A percentile compares a stretch with the other conserved stretches of the same genome.
Evolutionary conservation across 1,284 basidiomycete genomes (phyloP).

Genomic region (Cutaneotrichosporon curvatum): DNA sequence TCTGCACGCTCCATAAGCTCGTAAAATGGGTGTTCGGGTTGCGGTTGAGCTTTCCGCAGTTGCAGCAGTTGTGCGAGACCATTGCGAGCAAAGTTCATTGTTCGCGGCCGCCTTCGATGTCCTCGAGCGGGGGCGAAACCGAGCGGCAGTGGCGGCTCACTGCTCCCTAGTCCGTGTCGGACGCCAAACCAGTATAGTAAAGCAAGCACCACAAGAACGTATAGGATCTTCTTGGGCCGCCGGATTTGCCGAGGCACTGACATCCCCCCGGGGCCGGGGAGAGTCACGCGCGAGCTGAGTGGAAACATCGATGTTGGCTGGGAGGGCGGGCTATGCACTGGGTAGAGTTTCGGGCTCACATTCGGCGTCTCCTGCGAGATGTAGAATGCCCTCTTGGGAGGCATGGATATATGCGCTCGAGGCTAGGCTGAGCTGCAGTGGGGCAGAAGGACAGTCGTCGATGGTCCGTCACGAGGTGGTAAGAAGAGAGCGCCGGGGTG

Average conservation of each 20-base stretch:
- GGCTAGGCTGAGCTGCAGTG: neutral
- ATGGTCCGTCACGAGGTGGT: too few species aligned
- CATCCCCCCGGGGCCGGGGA: slow-evolving; percentile 5
- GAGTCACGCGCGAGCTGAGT: neutral
- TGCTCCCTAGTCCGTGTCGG: slow-evolving; percentile 40
- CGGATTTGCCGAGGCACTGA: slow-evolving; percentile 32
- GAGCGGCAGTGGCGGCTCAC: slow-evolving; percentile 29
- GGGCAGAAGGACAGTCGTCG: neutral
- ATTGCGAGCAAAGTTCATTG: slow-evolving; percentile 17
- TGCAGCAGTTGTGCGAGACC: slow-evolving; percentile 12
- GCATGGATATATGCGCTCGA: too few species aligned
- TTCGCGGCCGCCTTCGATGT: slow-evolving; percentile 21
- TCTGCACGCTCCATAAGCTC: slow-evolving; percentile 45
- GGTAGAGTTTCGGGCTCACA: slow-evolving; percentile 13
- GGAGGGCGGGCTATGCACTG: neutral
- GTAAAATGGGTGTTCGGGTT: slow-evolving; percentile 40
- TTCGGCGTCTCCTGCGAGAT: slow-evolving; percentile 19
- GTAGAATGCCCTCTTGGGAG: slow-evolving; percentile 17
- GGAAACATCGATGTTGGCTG: neutral
- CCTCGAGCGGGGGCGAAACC: slow-evolving; percentile 36
- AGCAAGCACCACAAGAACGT: slow-evolving; percentile 39
- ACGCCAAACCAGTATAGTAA: slow-evolving; percentile 45
- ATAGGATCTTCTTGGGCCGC: slow-evolving; percentile 42
- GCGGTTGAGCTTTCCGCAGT: slow-evolving; percentile 1
- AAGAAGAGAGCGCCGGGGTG: too few species aligned